A percentile compares a stretch with the other conserved stretches of the same genome.
Evolutionary conservation across 2,329 filamentous ascomycete species (phyloP).

Genomic region (Trichoderma sp.): DNA sequence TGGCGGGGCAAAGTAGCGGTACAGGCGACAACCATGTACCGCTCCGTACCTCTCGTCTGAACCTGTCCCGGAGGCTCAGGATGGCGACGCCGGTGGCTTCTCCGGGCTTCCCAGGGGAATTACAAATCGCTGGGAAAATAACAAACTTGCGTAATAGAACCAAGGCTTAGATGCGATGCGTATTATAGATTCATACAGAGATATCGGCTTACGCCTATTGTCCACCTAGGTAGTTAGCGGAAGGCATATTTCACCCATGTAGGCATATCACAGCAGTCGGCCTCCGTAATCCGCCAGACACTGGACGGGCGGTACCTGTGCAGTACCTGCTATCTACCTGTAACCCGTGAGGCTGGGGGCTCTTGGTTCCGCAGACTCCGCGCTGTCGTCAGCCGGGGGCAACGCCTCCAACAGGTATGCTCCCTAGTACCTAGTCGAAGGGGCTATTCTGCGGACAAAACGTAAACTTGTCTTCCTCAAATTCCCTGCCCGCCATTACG

Average conservation of each 20-base stretch:
- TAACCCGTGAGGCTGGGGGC: constrained; percentile 20
- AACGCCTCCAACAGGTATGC: constrained; percentile 14
- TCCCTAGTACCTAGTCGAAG: constrained; percentile 16
- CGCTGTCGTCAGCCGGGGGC: constrained; percentile 31
- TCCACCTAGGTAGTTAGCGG: neutral
- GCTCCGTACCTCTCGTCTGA: neutral
- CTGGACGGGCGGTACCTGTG: neutral
- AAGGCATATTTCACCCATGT: neutral
- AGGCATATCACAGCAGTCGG: neutral
- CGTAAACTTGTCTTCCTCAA: constrained; percentile 25
- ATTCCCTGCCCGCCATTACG: constrained; percentile 16
- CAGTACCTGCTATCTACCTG: neutral
- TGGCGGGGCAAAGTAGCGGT: constrained; percentile 14
- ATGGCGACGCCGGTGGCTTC: neutral
- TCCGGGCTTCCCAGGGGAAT: neutral
- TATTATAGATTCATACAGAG: neutral
- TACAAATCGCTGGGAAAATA: neutral
- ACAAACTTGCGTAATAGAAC: neutral
- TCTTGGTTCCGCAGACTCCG: constrained; percentile 26
- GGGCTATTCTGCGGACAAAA: constrained; percentile 17
- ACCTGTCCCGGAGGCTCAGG: neutral
- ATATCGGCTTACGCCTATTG: neutral
- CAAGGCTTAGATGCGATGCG: neutral
- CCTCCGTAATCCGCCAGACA: neutral
- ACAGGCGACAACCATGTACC: neutral